phyloP scores from a whole-genome alignment of 495 filamentous ascomycete genomes.

The Lasiosphaeria miniovina region DNA sequence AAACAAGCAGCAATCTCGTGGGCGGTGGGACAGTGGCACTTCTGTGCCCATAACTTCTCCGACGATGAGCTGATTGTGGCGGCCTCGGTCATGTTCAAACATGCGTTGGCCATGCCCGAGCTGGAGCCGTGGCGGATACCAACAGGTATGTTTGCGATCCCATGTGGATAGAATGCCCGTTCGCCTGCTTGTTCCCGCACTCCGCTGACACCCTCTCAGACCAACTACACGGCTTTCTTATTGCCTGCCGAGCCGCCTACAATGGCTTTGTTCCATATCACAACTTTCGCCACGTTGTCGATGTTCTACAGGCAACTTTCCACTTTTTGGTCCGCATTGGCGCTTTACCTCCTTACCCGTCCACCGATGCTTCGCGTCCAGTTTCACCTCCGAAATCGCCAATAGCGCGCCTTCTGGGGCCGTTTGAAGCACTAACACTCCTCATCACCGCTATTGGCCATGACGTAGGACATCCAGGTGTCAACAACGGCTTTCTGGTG shows the following conservation, averaged over 20 bases:
- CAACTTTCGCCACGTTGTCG: conserved; percentile 95
- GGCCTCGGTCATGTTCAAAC: conserved; percentile 79
- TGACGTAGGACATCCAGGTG: conserved; percentile 94
- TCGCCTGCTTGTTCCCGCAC: conserved; percentile 8
- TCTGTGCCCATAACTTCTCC: conserved; percentile 81
- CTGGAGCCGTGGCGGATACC: conserved; percentile 75
- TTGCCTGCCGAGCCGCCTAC: conserved; percentile 83
- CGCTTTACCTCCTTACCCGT: conserved; percentile 65
- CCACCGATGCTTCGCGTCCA: conserved; percentile 17
- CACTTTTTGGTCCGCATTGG: conserved; percentile 84
- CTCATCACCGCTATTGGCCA: conserved; percentile 94
- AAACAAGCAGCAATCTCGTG: conserved; percentile 60
- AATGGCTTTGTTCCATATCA: conserved; percentile 97
- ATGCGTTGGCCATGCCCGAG: conserved; percentile 80
- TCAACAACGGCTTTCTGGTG: conserved; percentile 95
- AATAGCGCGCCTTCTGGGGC: conserved; percentile 67
- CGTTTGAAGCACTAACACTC: conserved; percentile 84
- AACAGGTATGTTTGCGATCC: conserved; percentile 53
- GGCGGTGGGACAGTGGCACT: conserved; percentile 78
- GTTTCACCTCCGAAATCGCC: conserved; percentile 50
- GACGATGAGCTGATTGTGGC: conserved; percentile 85
- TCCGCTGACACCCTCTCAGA: conserved; percentile 39
- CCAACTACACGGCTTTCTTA: conserved; percentile 72
- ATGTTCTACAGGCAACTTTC: conserved; percentile 93
- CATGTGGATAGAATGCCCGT: not conserved